These are phyloP conservation scores for Malbranchea zuffiana DNA, from an alignment of 2,329 filamentous ascomycete species.

Conservation along the genomic window DNA sequence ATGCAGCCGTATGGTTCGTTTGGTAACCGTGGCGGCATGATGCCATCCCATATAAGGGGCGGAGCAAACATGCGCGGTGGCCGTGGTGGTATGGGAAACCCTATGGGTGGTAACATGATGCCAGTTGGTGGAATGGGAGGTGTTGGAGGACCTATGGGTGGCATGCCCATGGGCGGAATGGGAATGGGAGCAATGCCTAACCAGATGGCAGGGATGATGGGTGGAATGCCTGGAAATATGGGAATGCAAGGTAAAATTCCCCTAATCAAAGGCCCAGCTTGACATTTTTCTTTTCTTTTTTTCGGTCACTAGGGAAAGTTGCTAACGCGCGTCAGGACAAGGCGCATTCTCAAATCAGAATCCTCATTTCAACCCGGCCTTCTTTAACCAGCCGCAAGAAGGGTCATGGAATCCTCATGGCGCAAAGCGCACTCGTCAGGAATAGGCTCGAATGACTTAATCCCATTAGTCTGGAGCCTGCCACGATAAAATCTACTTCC, in stretches of 20 bases:
- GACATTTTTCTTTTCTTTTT: no score
- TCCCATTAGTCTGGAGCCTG: background rate
- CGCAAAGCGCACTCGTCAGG: conserved; percentile 65
- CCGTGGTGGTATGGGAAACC: conserved; percentile 48
- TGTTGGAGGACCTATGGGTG: conserved; percentile 38
- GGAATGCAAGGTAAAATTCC: conserved; percentile 38
- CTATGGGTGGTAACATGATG: conserved; percentile 35
- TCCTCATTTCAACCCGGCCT: conserved; percentile 60
- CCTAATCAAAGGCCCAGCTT: no score
- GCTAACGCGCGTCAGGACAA: conserved; percentile 17
- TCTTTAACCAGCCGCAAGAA: conserved; percentile 50
- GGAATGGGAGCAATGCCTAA: conserved; percentile 44
- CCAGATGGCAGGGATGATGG: conserved; percentile 50
- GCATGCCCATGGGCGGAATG: conserved; percentile 44
- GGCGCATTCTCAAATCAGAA: conserved; percentile 58
- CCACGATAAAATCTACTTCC: background rate
- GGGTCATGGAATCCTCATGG: conserved; percentile 73
- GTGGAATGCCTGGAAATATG: conserved; percentile 38
- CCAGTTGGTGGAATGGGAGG: conserved; percentile 36
- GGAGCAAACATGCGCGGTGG: conserved; percentile 42
- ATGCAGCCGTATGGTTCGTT: conserved; percentile 39
- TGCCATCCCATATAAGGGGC: conserved; percentile 33
- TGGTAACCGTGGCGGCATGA: conserved; percentile 44
- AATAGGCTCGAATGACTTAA: conserved; percentile 33
- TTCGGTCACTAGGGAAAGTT: conserved; percentile 14